Evolutionary conservation across 768 basidiomycete genomes (phyloP), one percentile per base, ranked within the genome.

Genomic region (Psilocybe cyanescens): DNA sequence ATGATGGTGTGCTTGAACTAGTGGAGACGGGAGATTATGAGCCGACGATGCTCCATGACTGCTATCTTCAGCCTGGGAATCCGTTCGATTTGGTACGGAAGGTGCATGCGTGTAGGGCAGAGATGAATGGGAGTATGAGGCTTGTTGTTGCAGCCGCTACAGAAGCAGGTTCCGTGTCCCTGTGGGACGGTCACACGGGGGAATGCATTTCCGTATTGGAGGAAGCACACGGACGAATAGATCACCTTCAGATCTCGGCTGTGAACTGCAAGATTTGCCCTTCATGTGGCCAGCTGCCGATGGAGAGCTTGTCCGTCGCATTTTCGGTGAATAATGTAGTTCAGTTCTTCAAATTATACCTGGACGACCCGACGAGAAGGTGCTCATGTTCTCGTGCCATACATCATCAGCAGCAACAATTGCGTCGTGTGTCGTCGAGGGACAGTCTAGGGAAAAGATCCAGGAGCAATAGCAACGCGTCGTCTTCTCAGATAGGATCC

Each of bases 171-270:
- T 77, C 83, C 8, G 78, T 94, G 19, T 90, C 92, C 0, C 67
- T 94, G 11, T 94, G 92, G 92, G 91, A 94, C 67, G 85, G 80
- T 7, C 66, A 75, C n/a, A 86, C 86, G 5, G 81, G 83, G 9
- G 87, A 87, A 64, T 86, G 87, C 61, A 81, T 93, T 44, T 76
- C 81, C 56, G 77, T 86, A 53, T 70, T 93, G 37, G 86, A 89
- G 54, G 85, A 87, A 9, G 75, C 81, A 0, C 82, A 82, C 60
- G 90, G 88, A 1, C 71, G 75, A 9, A 76, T 94, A 68, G 83
- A 77, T 55, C 78, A 82, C 55, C 67, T 97, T n/a, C 82, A 85
- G 28, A 73, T 95, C 52, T 81, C 82, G 4, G 80, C 85, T 12
- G 78, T 87, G 8, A 74, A 74, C 8, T 75, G 76, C 60, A 83